Conservation (phyloP, 2,329 filamentous ascomycete species). For the Aspergillus sp. region DNA sequence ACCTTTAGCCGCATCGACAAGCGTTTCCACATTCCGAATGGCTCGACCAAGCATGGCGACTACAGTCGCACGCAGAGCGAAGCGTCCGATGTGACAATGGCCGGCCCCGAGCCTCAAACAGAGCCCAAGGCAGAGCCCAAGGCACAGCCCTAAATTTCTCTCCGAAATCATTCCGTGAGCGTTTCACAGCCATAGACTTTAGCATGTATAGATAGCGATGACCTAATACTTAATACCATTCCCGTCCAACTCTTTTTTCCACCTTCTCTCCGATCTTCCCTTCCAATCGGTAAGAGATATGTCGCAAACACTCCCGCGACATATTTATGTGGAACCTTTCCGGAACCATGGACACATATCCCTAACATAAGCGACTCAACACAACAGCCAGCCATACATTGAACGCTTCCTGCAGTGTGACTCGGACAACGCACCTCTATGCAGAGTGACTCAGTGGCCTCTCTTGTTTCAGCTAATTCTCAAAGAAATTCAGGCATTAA, state of each 20-base stretch:
- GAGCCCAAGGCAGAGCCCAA: slow-evolving; percentile 14
- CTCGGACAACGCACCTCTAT: too few species aligned
- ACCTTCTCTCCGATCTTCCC: neutral
- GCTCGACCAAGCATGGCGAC: slow-evolving; percentile 38
- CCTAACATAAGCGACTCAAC: neutral
- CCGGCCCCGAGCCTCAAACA: neutral
- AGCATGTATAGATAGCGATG: slow-evolving; percentile 1
- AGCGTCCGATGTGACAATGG: neutral
- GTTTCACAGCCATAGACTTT: neutral
- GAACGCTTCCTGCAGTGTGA: too few species aligned
- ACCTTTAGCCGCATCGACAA: slow-evolving; percentile 71
- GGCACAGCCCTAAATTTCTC: neutral
- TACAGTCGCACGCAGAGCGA: slow-evolving; percentile 39
- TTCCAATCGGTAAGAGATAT: too few species aligned
- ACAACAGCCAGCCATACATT: too few species aligned
- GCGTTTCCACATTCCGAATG: slow-evolving; percentile 75
- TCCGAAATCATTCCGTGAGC: neutral
- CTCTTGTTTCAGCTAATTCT: neutral
- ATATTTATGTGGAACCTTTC: neutral
- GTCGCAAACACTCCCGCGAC: neutral
- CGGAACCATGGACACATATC: neutral
- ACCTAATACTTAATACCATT: neutral
- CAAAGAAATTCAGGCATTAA: neutral
- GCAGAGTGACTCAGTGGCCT: too few species aligned
- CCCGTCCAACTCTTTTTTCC: neutral